Percentiles rank a stretch among this genome's conserved stretches.
These are phyloP conservation scores for Aschersonia sp. DNA, from an alignment of 2,329 filamentous ascomycete species.

Conservation along the genomic window DNA sequence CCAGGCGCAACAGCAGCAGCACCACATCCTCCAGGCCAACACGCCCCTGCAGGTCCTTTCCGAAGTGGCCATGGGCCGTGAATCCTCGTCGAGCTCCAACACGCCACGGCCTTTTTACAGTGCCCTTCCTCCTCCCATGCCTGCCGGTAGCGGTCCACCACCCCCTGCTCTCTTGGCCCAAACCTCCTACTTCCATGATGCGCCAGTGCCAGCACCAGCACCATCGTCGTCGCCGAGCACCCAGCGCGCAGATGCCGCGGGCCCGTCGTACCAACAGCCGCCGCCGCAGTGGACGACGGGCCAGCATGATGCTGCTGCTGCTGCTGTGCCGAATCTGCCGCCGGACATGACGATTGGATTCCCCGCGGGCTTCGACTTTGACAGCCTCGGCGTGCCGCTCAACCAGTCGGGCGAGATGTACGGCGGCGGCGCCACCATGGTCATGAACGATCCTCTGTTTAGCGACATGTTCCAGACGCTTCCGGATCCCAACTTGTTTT, in stretches of 20 bases:
- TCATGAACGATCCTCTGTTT: conserved; percentile 26
- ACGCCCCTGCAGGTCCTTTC: conserved; percentile 42
- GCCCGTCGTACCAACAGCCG: no score
- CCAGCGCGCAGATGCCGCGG: no score
- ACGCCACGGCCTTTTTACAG: conserved; percentile 7
- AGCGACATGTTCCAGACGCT: conserved; percentile 20
- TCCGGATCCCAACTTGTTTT: conserved; percentile 18
- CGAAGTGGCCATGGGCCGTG: conserved; percentile 36
- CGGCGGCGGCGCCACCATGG: conserved; percentile 19
- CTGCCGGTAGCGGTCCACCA: conserved; percentile 10
- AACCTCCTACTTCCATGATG: not conserved
- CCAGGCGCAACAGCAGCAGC: not conserved
- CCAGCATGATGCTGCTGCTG: not conserved
- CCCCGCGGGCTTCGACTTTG: conserved; percentile 15
- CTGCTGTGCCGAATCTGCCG: conserved; percentile 1
- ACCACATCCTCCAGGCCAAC: conserved; percentile 14
- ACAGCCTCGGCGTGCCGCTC: conserved; percentile 12
- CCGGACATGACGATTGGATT: conserved; percentile 9
- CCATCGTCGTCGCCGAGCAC: no score
- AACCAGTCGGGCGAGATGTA: conserved; percentile 12
- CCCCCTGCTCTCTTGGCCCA: not conserved
- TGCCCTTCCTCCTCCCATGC: conserved; percentile 5
- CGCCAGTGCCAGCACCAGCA: no score
- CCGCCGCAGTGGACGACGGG: conserved; percentile 4
- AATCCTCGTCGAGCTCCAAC: conserved; percentile 8